A percentile compares a stretch with the other conserved stretches of the same genome.
Evolutionary conservation across 2,329 filamentous ascomycete genomes (phyloP).

Genomic region (Raffaelea arxii): DNA sequence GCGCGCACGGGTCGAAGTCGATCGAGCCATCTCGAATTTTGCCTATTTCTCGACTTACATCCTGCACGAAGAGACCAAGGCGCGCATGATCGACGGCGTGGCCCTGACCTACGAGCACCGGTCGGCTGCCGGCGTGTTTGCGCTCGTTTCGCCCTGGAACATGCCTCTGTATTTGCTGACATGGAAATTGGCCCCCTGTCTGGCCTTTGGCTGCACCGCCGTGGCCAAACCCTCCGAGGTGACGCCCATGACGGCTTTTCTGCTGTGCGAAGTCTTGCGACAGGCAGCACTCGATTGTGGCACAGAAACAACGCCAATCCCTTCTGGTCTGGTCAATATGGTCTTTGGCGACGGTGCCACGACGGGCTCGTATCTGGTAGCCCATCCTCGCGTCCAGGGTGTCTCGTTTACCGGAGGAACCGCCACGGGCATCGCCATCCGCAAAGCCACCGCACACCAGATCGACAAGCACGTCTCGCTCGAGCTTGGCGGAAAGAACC

Average conservation of each 20-base stretch:
- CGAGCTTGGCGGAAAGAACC: conserved; percentile 53
- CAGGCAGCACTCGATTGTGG: conserved; percentile 62
- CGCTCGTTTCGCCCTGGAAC: conserved; percentile 72
- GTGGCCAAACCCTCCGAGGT: conserved; percentile 56
- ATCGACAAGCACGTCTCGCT: conserved; percentile 52
- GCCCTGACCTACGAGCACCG: conserved; percentile 61
- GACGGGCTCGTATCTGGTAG: conserved; percentile 55
- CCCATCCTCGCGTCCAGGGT: conserved; percentile 52
- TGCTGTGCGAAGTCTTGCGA: conserved; percentile 51
- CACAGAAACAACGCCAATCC: no score
- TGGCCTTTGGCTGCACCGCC: conserved; percentile 54
- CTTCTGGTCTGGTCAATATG: conserved; percentile 68
- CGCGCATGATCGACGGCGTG: conserved; percentile 1
- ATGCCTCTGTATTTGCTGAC: conserved; percentile 67
- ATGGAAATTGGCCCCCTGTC: conserved; percentile 66
- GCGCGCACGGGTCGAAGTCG: conserved; percentile 2
- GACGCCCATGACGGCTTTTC: conserved; percentile 51
- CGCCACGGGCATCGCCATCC: conserved; percentile 56
- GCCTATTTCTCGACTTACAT: conserved; percentile 2
- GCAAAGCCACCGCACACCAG: conserved; percentile 58
- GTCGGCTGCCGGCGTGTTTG: conserved; percentile 69
- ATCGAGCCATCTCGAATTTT: conserved; percentile 1
- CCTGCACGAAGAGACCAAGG: not conserved
- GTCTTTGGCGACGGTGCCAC: conserved; percentile 58
- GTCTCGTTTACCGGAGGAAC: conserved; percentile 66